Conservation (phyloP, 139 green algal species). For the Pleodorina starrii region DNA sequence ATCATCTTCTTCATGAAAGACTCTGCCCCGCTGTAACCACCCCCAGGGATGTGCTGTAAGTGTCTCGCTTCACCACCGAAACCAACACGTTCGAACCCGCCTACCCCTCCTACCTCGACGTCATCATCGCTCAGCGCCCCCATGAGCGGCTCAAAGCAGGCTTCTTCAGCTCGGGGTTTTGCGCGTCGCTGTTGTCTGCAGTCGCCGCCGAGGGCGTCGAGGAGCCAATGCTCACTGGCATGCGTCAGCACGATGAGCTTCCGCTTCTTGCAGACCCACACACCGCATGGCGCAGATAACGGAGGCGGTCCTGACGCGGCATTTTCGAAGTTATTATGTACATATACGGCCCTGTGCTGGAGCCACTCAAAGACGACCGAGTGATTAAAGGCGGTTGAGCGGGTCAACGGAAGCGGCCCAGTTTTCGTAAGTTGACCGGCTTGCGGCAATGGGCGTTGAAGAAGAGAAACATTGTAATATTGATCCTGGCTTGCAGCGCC, state of each 20-base stretch:
- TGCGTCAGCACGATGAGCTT: not conserved
- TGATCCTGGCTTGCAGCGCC: not conserved
- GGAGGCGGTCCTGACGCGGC: no score
- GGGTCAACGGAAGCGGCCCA: not conserved
- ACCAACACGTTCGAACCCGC: no score
- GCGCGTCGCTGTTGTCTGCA: not conserved
- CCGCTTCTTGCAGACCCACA: not conserved
- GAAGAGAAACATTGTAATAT: not conserved
- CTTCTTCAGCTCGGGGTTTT: not conserved
- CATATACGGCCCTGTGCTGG: not conserved
- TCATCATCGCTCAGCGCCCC: not conserved
- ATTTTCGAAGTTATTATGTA: not conserved
- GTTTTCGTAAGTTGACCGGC: not conserved
- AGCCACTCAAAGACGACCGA: constrained; percentile 10
- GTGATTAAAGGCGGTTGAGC: not conserved
- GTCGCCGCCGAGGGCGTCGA: not conserved
- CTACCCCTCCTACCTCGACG: not conserved
- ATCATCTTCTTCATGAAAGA: no score
- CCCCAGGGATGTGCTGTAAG: no score
- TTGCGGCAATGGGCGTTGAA: not conserved
- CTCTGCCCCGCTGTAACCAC: no score
- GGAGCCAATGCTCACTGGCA: not conserved
- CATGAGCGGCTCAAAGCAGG: constrained; percentile 19
- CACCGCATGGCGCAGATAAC: not conserved
- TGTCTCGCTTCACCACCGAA: no score